Conservation (phyloP, 805 yeast genomes). For the Barnettozyma sucrosica region DNA sequence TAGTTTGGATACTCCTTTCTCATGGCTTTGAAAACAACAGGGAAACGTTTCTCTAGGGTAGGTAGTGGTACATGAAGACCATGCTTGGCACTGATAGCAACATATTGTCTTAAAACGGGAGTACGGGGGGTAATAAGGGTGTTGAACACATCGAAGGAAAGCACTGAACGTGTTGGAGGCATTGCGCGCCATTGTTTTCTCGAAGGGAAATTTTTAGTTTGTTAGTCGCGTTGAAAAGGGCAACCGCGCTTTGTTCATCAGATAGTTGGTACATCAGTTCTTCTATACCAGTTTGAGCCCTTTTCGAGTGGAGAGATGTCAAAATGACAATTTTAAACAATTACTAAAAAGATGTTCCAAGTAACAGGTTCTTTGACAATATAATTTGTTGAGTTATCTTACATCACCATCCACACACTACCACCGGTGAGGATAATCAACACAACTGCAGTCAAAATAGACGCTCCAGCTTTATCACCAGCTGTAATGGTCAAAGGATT, state of each 20-base stretch:
- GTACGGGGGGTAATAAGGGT: background rate
- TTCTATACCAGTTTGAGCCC: too few species aligned
- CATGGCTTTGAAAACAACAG: constrained; percentile 32
- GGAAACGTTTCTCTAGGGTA: constrained; percentile 25
- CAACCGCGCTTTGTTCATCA: too few species aligned
- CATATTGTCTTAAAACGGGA: constrained; percentile 34
- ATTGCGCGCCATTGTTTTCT: too few species aligned
- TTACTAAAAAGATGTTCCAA: too few species aligned
- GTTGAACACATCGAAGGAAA: constrained; percentile 3
- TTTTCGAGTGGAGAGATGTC: too few species aligned
- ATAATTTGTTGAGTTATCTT: too few species aligned
- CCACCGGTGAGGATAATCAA: constrained; percentile 53
- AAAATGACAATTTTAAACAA: too few species aligned
- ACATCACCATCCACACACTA: constrained; percentile 73
- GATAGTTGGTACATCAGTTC: too few species aligned
- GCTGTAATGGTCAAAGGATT: constrained; percentile 41
- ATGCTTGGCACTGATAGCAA: constrained; percentile 39
- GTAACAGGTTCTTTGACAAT: too few species aligned
- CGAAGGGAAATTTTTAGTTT: too few species aligned
- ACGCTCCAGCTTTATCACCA: constrained; percentile 84
- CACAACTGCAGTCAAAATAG: constrained; percentile 70
- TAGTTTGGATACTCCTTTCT: constrained; percentile 49
- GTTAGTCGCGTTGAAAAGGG: too few species aligned
- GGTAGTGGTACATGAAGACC: constrained; percentile 33
- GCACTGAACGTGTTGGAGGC: background rate